Conservation (phyloP, 2,329 filamentous ascomycete species). For the Nigrospora osmanthi region DNA sequence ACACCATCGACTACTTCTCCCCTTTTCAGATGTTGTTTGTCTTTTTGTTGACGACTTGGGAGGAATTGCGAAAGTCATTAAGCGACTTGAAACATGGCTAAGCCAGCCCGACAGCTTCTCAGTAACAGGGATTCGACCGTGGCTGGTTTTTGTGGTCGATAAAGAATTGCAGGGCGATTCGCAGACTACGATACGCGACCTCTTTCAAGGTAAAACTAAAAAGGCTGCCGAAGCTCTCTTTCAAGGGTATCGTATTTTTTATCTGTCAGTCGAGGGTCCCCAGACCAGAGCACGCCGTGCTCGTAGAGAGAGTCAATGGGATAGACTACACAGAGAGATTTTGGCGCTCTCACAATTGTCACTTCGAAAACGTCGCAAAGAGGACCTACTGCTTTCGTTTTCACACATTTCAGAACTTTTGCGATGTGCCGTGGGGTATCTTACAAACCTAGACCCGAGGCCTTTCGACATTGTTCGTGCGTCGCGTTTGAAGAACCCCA, state of each 20-base stretch:
- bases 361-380: background rate
- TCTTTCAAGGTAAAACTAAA: background rate
- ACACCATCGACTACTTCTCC: slow-evolving; percentile 1
- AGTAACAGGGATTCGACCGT: background rate
- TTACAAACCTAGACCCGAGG: background rate
- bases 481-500: background rate
- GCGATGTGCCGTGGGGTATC: background rate
- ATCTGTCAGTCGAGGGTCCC: background rate
- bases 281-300: background rate
- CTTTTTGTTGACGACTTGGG: slow-evolving; percentile 2
- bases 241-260: background rate
- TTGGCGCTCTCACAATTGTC: background rate
- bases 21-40: slow-evolving; percentile 1
- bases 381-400: background rate
- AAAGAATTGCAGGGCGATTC: background rate
- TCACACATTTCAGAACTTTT: slow-evolving; percentile 1
- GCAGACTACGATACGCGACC: background rate
- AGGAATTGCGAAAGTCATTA: slow-evolving; percentile 1
- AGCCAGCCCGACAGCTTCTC: background rate
- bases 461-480: background rate
- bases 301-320: background rate
- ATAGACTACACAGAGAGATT: background rate
- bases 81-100: slow-evolving; percentile 1
- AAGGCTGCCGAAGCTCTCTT: background rate
- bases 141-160: background rate